Evolutionary conservation across 2,329 filamentous ascomycete genomes (phyloP), one percentile per base, ranked within the genome.

Genomic region (Fusarium chaquense): DNA sequence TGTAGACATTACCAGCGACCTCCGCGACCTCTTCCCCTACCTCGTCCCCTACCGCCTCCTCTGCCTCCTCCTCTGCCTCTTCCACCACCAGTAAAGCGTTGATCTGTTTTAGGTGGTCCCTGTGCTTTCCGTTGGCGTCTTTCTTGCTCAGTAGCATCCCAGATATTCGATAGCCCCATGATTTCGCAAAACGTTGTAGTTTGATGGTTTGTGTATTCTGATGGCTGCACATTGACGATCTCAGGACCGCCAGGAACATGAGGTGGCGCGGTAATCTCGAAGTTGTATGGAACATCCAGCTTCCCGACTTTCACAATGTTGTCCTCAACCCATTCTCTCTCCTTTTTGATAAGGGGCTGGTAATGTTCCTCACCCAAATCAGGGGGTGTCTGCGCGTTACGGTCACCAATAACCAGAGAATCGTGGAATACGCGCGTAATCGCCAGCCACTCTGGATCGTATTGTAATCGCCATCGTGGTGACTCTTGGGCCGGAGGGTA

Each of bases 391-490:
- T 80, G 78, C 2, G 86, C 84, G 10, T 81, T 76, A 7, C 83
- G 83, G 67, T 91, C 84, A 61, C 93, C 92, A 38, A 95, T 82
- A 2, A 82, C 79, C 3, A 96, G 83, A 41, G 88, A 84, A 5
- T 83, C 73, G 41, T 92, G 88, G 76, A 98, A 97, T 10, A 90
- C 91, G 43, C 95, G 91, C 15, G 91, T 94, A 69, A 99, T 98
- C 43, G 96, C 92, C 10, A 99, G 89, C 95, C 95, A 99, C 81
- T 99, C 96, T 13, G 90, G 89, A 78, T 99, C 96, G 77, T 99
- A 98, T 49, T 89, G 83, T 1, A 98, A 84, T 13, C 82, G 83
- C 71, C 89, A 86, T 1, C 89, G 89, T 22, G 75, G 72, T 2
- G 56, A 58, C 6, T 62, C 58, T 15, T 73, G 24, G 6, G 56